phyloP scores from a whole-genome alignment of 2,329 filamentous ascomycete genomes.

The Colletotrichum gigasporum region DNA sequence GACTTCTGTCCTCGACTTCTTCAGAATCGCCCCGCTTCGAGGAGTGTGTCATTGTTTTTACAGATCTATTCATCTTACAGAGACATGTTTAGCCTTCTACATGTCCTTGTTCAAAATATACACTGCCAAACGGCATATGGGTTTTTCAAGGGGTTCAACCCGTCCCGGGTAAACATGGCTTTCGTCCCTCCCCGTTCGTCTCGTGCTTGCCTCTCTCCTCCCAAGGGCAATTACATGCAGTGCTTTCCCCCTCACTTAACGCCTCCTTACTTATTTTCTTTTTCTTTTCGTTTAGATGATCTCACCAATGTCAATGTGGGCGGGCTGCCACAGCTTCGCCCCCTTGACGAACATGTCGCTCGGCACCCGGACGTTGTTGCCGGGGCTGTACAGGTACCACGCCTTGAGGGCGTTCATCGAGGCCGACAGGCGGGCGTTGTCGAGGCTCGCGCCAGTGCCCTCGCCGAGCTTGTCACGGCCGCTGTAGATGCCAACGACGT shows the following conservation, averaged over 20 bases:
- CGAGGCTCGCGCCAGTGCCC: conserved; percentile 80
- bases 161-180: background rate
- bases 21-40: conserved; percentile 12
- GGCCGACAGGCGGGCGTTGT: conserved; percentile 81
- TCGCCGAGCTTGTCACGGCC: conserved; percentile 92
- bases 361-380: conserved; percentile 69
- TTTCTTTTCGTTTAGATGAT: conserved; percentile 58
- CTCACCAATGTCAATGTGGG: conserved; percentile 77
- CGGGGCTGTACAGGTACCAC: conserved; percentile 96
- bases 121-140: conserved; percentile 28
- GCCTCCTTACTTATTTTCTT: background rate
- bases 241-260: background rate
- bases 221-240: conserved; percentile 19
- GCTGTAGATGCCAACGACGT: conserved; percentile 92
- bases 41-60: conserved; percentile 43
- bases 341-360: conserved; percentile 74
- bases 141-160: background rate
- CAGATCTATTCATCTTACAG: conserved; percentile 51
- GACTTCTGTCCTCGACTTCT: background rate
- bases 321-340: conserved; percentile 71
- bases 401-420: conserved; percentile 87
- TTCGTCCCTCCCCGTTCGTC: background rate
- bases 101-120: conserved; percentile 30
- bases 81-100: conserved; percentile 28
- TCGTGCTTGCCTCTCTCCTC: background rate